A percentile compares a stretch with the other conserved stretches of the same genome.
Evolutionary conservation across 352 stramenopile genomes (phyloP).

Genomic region (Blastocystis sp.): DNA sequence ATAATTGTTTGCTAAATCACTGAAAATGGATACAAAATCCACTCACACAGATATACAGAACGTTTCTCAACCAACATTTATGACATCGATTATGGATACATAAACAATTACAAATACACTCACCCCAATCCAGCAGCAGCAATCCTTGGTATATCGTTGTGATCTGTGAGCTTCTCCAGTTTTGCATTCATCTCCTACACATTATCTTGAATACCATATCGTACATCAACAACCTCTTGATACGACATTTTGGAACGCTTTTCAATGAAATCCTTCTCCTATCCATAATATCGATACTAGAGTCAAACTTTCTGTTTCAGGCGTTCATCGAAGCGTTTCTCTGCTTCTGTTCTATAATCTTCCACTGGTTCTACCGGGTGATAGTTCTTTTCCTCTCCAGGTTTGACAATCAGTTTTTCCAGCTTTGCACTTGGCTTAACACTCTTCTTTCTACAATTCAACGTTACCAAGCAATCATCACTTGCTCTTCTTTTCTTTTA

Average conservation of each 20-base stretch:
- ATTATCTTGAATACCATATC: background rate
- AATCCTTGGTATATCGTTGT: constrained; percentile 60
- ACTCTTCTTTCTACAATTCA: constrained; percentile 39
- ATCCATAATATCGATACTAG: background rate
- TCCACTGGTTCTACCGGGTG: constrained; percentile 29
- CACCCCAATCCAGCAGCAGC: constrained; percentile 52
- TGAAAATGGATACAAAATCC: too few species aligned
- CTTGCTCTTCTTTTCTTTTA: constrained; percentile 37
- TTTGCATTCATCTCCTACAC: constrained; percentile 57
- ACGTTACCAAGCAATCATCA: background rate
- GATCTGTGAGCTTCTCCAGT: constrained; percentile 49
- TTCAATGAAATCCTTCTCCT: constrained; percentile 58
- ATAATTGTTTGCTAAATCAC: too few species aligned
- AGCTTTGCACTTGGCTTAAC: constrained; percentile 26
- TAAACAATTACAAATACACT: too few species aligned
- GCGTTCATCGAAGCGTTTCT: constrained; percentile 50
- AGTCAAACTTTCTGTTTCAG: constrained; percentile 21
- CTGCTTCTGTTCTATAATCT: constrained; percentile 50
- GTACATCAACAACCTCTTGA: constrained; percentile 50
- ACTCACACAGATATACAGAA: too few species aligned
- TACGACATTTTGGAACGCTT: constrained; percentile 48
- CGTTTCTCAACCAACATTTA: too few species aligned
- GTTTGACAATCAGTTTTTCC: constrained; percentile 56
- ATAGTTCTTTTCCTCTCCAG: constrained; percentile 51
- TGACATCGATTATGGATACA: too few species aligned